Evolutionary conservation across 1,284 basidiomycete genomes (phyloP), one percentile per base, ranked within the genome.

Genomic region (Trichosporon coremiiforme): DNA sequence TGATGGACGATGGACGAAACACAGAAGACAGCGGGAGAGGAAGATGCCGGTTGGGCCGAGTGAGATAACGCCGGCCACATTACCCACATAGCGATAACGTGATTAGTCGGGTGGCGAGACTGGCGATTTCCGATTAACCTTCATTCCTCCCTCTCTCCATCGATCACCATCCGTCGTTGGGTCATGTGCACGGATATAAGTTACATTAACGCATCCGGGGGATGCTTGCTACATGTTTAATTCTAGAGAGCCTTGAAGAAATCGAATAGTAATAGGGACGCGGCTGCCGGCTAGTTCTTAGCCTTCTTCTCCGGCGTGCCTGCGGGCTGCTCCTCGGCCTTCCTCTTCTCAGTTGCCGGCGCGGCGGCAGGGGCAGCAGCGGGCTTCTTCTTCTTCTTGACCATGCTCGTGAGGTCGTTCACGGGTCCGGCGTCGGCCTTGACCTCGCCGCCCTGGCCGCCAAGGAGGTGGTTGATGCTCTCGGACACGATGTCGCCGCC

Each of bases 371-470:
- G 36, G 63, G 63, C 63, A 12, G 41, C 35, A 41, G 63, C 41
- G 15, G 64, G 38, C 64, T 65, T 65, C 64, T 65, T 65, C 86
- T 93, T 94, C 86, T 93, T 94, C 79, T 90, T 90, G 31, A 93
- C 90, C 80, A 92, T 90, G 12, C 87, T 87, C 4, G 91, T 94
- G 62, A 95, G 84, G 77, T 95, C 92, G 76, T 92, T 92, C 38
- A 95, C 89, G 12, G 85, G 78, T 15, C 80, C 77, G 17, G 79
- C 83, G 68, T 75, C 74, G 15, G 89, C 63, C 17, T 70, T 71
- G 4, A 74, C 71, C 15, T 73, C 66, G 35, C 57, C 57, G 22
- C 53, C 65, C 20, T 89, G 4, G 89, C 90, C 74, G 50, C 82
- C 83, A n/a, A 83, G 75, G 17, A 84, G 74, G 70, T 83, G 82